Evolutionary conservation across 2,329 filamentous ascomycete species (phyloP).

Genomic region (Lachnellula hyalina): DNA sequence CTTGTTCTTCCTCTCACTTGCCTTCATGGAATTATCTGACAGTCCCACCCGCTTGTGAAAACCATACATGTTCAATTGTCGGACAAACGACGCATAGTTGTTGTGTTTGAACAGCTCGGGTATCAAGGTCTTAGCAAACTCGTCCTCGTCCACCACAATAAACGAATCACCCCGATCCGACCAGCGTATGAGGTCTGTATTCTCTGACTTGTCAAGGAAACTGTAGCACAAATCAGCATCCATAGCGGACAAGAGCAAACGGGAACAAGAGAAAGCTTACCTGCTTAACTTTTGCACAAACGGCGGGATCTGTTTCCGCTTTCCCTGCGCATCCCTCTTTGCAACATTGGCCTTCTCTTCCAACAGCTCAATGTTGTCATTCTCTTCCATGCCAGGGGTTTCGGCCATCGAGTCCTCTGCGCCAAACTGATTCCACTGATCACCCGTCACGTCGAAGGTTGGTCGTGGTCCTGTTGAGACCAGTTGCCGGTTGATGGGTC

Average conservation of each 20-base stretch:
- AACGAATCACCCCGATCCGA: slow-evolving; percentile 95
- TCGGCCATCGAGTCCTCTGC: slow-evolving; percentile 28
- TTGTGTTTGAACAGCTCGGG: slow-evolving; percentile 75
- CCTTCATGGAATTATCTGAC: slow-evolving; percentile 95
- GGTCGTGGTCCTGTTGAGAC: slow-evolving; percentile 24
- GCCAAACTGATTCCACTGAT: slow-evolving; percentile 38
- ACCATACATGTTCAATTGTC: slow-evolving; percentile 63
- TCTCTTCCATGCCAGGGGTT: slow-evolving; percentile 43
- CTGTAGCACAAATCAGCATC: slow-evolving; percentile 42
- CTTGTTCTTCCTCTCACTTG: slow-evolving; percentile 95
- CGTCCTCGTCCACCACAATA: slow-evolving; percentile 93
- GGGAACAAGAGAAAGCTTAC: slow-evolving; percentile 44
- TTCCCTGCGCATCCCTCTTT: slow-evolving; percentile 81
- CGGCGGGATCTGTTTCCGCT: slow-evolving; percentile 91
- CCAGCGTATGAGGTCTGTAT: slow-evolving; percentile 94
- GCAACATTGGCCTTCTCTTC: slow-evolving; percentile 75
- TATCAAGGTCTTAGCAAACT: slow-evolving; percentile 68
- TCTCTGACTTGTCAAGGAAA: slow-evolving; percentile 88
- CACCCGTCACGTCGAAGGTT: slow-evolving; percentile 25
- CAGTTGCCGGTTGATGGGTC: slow-evolving; percentile 30
- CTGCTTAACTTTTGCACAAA: slow-evolving; percentile 98
- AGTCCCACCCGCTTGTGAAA: slow-evolving; percentile 72
- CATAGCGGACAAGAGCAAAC: background rate
- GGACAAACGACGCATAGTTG: slow-evolving; percentile 73
- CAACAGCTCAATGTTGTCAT: slow-evolving; percentile 71